Evolutionary conservation across 441 rosid genomes (phyloP), one percentile per base, ranked within the genome.

Genomic region (Aquilaria agallochum): DNA sequence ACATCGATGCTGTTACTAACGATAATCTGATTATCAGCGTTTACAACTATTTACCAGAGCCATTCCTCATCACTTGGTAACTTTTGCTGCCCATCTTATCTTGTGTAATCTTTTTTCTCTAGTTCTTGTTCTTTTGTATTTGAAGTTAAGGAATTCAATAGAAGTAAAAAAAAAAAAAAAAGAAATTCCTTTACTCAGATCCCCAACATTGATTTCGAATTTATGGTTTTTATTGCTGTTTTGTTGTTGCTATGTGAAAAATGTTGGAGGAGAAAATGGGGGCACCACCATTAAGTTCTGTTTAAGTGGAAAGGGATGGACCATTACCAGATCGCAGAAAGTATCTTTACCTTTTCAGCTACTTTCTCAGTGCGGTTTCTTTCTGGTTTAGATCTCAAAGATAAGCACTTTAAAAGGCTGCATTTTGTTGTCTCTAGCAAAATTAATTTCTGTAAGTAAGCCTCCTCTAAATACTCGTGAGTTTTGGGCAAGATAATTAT

Each of bases 1-100:
- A 83, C 51, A 83, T 86, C 61, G 87, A 86, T 55, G 85, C 84
- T 3, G 58, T 86, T 11, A 83, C 89, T 2, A 86, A 86, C 44
- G 92, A 78, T 68, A 86, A 83, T 66, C 53, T 87, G 68, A 78
- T 82, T 44, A 72, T 80, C 46, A 84, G 72, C 64, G 87, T 83
- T 47, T 78, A 69, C 66, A 78, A 78, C 71, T 79, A 82, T 60
- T 68, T 77, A 59, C 76, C 51, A 45, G 83, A 81, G 55, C 80
- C 82, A 33, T 80, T 79, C 71, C 78, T 79, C 27, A 65, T 80
- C 48, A 76, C 82, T 58, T 75, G 92, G 92, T 86, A 73, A 53
- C 44, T 44, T 57, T 42, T 58, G 9, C 64, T 68, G 13, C n/a
- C 9, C 48, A n/a, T 31, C 61, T 11, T 45, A 11, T 20, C 27